Conservation (phyloP, 768 basidiomycete genomes). For the Clathrus columnatus region DNA sequence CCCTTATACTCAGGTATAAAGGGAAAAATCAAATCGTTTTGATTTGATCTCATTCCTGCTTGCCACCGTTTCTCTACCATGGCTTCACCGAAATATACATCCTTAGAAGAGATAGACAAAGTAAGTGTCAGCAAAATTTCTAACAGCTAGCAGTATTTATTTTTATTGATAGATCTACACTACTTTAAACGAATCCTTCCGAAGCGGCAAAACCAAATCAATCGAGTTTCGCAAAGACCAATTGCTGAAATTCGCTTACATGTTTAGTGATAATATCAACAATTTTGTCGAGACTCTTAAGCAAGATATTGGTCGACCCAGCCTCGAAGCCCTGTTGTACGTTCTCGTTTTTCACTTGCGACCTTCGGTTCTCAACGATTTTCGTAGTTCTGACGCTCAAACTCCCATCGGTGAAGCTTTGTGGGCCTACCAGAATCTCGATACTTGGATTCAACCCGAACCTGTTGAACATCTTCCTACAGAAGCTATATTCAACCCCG, state of each 20-base stretch:
- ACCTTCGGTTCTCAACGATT: not conserved
- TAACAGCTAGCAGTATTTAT: not conserved
- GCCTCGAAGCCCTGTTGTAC: constrained; percentile 14
- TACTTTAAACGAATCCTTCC: not conserved
- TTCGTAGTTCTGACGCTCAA: constrained; percentile 16
- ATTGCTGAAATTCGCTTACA: constrained; percentile 18
- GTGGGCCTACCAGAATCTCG: constrained; percentile 18
- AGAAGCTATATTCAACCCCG: constrained; percentile 16
- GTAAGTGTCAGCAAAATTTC: not conserved
- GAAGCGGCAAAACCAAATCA: constrained; percentile 3
- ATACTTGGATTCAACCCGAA: constrained; percentile 22
- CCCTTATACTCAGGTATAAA: too few relatives aligned
- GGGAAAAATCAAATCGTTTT: too few relatives aligned
- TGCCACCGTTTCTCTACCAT: too few relatives aligned
- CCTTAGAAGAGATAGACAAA: not conserved
- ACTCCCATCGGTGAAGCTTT: constrained; percentile 19
- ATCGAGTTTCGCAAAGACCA: constrained; percentile 17
- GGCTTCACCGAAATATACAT: too few relatives aligned
- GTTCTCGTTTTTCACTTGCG: not conserved
- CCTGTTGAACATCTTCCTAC: constrained; percentile 13
- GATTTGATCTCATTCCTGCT: too few relatives aligned
- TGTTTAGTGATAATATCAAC: constrained; percentile 17
- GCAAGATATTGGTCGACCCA: constrained; percentile 15
- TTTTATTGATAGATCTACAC: constrained; percentile 2
- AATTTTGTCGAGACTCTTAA: constrained; percentile 13